Conservation (phyloP, 2,329 filamentous ascomycete genomes). For the Onygena corvina region DNA sequence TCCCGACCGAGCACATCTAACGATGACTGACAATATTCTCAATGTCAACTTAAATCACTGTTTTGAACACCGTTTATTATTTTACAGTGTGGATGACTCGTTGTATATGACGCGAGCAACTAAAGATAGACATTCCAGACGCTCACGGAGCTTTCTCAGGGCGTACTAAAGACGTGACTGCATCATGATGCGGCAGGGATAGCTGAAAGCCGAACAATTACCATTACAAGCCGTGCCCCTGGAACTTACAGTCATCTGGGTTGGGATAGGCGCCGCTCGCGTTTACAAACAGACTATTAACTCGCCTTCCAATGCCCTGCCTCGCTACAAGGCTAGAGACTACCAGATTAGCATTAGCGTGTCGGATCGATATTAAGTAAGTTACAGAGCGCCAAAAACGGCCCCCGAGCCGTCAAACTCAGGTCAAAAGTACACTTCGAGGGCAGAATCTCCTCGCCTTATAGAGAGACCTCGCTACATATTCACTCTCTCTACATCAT, state of each 20-base stretch:
- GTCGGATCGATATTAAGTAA: not conserved
- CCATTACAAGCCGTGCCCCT: constrained; percentile 11
- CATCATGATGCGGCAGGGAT: not conserved
- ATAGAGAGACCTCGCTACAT: too few species aligned
- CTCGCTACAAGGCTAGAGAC: not conserved
- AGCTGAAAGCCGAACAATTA: constrained; percentile 1
- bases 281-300: constrained; percentile 13
- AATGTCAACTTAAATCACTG: too few species aligned
- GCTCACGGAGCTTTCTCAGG: too few species aligned
- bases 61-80: too few species aligned
- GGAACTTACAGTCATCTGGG: not conserved
- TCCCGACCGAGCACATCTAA: too few species aligned
- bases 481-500: too few species aligned
- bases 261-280: constrained; percentile 11
- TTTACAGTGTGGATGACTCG: too few species aligned
- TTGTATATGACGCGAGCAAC: too few species aligned
- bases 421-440: too few species aligned
- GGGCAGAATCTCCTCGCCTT: too few species aligned
- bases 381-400: not conserved
- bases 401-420: not conserved
- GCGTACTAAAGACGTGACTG: not conserved
- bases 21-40: too few species aligned
- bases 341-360: not conserved
- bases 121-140: too few species aligned
- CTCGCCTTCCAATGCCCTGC: constrained; percentile 13